Evolutionary conservation across 2,329 filamentous ascomycete species (phyloP).

Genomic region (Fusarium sp.): DNA sequence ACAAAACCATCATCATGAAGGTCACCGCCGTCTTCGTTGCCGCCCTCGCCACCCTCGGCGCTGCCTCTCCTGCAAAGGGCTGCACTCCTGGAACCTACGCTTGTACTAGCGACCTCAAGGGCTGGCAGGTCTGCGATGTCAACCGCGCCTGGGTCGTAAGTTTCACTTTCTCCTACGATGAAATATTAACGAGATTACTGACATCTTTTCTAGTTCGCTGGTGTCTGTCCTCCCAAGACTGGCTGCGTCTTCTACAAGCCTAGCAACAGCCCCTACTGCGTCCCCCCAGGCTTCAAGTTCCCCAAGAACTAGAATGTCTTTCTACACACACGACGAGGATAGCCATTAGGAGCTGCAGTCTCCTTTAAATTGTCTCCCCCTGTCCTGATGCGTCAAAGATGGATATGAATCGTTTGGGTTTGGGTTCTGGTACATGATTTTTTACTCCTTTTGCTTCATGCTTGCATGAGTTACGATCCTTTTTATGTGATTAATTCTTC

Average conservation of each 20-base stretch:
- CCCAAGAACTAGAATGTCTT: conserved; percentile 32
- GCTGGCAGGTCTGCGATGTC: conserved; percentile 52
- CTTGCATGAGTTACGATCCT: conserved; percentile 47
- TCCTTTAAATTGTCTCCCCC: not conserved
- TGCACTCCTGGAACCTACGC: conserved; percentile 53
- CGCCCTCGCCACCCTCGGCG: conserved; percentile 38
- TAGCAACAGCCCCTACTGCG: conserved; percentile 55
- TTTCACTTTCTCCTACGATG: conserved; percentile 21
- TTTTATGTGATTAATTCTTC: conserved; percentile 13
- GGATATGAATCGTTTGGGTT: not conserved
- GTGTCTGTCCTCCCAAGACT: conserved; percentile 52
- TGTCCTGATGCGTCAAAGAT: conserved; percentile 5
- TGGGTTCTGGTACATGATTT: conserved; percentile 23
- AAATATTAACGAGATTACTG: no score
- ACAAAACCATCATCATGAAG: conserved; percentile 47
- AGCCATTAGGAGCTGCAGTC: conserved; percentile 5
- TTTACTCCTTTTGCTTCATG: conserved; percentile 33
- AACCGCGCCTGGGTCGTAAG: conserved; percentile 50
- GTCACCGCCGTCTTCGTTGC: conserved; percentile 40
- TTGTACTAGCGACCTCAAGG: conserved; percentile 44
- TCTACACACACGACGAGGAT: conserved; percentile 3
- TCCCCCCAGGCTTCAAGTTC: conserved; percentile 49
- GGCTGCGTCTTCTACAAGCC: conserved; percentile 51
- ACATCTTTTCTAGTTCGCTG: conserved; percentile 43
- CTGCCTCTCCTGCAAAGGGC: conserved; percentile 6